Base-by-base conservation (phyloP, 345 rosid species). In the Euphorbia peplus region DNA sequence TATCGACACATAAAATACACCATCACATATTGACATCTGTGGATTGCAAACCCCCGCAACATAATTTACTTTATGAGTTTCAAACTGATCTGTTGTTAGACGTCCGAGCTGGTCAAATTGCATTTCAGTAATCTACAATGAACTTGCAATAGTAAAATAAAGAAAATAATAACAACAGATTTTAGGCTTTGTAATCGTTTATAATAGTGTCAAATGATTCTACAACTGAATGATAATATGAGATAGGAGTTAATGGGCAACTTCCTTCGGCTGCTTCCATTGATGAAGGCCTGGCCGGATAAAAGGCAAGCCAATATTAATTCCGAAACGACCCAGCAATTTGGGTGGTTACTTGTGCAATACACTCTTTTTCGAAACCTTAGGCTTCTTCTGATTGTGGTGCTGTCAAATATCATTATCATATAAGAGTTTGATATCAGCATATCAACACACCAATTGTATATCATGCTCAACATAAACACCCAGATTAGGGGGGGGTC, bases 371-470 rank as follows among this genome's bases (percentile, higher is more conserved):
- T 90, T 95, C 25, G 80, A 60, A 57, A 69, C 75, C 84, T 86
- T 95, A 4, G 84, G 85, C 64, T 87, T 95, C 88, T 88, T 95
- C 21, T 83, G 91, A 73, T 67, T 70, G 0, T 83, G 87, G 74
- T 79, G 83, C 97, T 89, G 88, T 44, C 68, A 47, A 64, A 66
- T 50, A 75, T 72, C 67, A 71, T 3, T 5, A 44, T 54, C 68
- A 56, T 58, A 37, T 1, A 13, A 61, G 11, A n/a, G 39, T 46
- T 15, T 24, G 51, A 16, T 26, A 39, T 60, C 21, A 68, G 60
- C 35, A 64, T 15, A 16, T 15, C 1, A 44, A 44, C 16, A 44
- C 18, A 44, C 50, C 50, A 44, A 16, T 12, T 44, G 47, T 42
- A 42, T 42, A 14, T 14, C 14, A 42, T 42, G 47, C 47, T 6